Conservation (phyloP, 2,329 filamentous ascomycete species). For the Microdochium paspali region DNA sequence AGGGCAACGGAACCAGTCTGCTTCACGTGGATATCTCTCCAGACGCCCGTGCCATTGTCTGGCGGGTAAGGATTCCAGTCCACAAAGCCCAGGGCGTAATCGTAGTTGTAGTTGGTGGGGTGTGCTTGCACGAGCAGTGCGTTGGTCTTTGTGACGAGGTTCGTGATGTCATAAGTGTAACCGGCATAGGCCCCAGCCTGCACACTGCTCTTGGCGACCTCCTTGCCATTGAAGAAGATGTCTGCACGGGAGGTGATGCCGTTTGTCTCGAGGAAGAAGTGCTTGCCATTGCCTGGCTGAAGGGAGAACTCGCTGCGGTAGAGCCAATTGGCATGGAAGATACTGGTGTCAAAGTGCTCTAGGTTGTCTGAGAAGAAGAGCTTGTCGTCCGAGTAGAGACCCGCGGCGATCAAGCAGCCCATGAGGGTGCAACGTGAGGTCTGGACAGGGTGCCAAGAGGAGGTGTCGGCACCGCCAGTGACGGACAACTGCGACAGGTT, state of each 20-base stretch:
- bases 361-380: conserved; percentile 47
- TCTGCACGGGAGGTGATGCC: conserved; percentile 53
- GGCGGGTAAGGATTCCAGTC: conserved; percentile 55
- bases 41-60: conserved; percentile 55
- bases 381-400: conserved; percentile 39
- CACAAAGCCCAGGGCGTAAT: conserved; percentile 50
- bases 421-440: conserved; percentile 43
- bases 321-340: conserved; percentile 47
- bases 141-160: conserved; percentile 30
- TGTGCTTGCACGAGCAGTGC: conserved; percentile 42
- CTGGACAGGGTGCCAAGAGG: conserved; percentile 39
- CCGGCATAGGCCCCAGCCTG: conserved; percentile 51
- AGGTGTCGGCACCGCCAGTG: conserved; percentile 32
- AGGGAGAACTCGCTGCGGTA: conserved; percentile 45
- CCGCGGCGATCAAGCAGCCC: conserved; percentile 43
- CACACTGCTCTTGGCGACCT: conserved; percentile 33
- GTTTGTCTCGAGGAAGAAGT: conserved; percentile 45
- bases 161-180: conserved; percentile 43
- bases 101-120: conserved; percentile 48
- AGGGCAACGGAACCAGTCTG: conserved; percentile 41
- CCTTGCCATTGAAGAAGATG: conserved; percentile 47
- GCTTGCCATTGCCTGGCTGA: conserved; percentile 18
- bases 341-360: conserved; percentile 27
- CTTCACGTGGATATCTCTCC: conserved; percentile 47
- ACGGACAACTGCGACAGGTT: conserved; percentile 29